Evolutionary conservation across 1,284 basidiomycete genomes (phyloP).

Genomic region (Ustilago sp.): DNA sequence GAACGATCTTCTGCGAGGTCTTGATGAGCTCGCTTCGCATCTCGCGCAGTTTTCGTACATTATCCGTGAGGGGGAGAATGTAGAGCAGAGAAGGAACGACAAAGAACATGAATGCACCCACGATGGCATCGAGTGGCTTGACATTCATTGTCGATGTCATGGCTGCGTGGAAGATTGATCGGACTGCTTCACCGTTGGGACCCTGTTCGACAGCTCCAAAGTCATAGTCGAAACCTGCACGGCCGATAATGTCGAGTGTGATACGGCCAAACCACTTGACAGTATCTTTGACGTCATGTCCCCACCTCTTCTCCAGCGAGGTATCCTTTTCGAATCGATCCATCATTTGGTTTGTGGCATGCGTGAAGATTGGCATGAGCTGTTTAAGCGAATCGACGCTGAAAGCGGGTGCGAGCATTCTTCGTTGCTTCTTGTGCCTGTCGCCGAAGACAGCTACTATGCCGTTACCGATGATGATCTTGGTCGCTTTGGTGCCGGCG

Average conservation of each 20-base stretch:
- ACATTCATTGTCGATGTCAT: conserved; percentile 56
- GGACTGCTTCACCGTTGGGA: conserved; percentile 43
- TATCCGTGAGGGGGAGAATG: conserved; percentile 49
- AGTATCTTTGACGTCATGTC: conserved; percentile 28
- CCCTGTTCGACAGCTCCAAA: conserved; percentile 53
- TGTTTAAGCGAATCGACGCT: conserved; percentile 40
- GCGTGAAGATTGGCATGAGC: conserved; percentile 42
- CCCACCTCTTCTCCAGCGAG: conserved; percentile 39
- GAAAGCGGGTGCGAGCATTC: conserved; percentile 47
- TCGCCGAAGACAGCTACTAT: conserved; percentile 48
- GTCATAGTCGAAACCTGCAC: conserved; percentile 54
- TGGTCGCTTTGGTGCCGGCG: conserved; percentile 50
- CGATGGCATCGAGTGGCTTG: conserved; percentile 38
- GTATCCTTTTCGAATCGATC: conserved; percentile 33
- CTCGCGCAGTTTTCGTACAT: conserved; percentile 45
- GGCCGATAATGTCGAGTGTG: conserved; percentile 54
- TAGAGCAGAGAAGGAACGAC: conserved; percentile 48
- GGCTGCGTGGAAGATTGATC: conserved; percentile 48
- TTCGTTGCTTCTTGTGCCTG: conserved; percentile 46
- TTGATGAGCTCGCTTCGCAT: conserved; percentile 48
- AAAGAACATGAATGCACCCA: conserved; percentile 53
- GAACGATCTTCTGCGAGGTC: conserved; percentile 42
- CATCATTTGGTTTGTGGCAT: conserved; percentile 50
- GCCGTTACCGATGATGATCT: conserved; percentile 50
- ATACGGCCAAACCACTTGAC: conserved; percentile 53